Base-by-base conservation (phyloP, 495 filamentous ascomycete species). In the Penicillium angulare region DNA sequence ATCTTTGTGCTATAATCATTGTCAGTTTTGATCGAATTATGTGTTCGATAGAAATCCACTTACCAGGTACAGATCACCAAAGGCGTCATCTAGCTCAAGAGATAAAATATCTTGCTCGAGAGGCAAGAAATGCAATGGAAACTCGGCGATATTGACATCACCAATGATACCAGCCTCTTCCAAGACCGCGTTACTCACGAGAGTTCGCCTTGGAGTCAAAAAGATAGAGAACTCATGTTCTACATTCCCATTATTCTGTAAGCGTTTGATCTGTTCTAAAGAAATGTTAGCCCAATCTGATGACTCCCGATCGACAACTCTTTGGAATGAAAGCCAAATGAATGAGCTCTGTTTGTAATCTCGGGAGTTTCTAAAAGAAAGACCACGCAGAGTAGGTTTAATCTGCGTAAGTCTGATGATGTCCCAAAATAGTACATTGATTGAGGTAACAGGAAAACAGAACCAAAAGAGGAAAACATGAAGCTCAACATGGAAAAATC, bases 161-260 rank as follows among this genome's bases (percentile, higher is more conserved):
- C 95, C 95, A 34, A 96, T 80, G 32, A 97, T 88, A 20, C 93
- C 95, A 18, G 87, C 86, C 60, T 96, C 90, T 69, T 99, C 95
- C 27, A 99, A 72, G 31, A 99, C 85, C 57, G 89, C 85, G 67
- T 97, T 87, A 61, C 88, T 92, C 45, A 97, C 87, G 33, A 95
- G 76, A 9, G 95, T 97, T 43, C 93, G 87, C 49, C 95, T 82
- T 5, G 95, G 93, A 13, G 90, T 84, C 85, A 92, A 96, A 61
- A 97, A 88, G 53, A 97, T 85, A 35, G 87, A 89, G 68, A 97
- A 93, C 61, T 97, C 95, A 79, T 97, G 92, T 49, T 92, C 87
- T 40, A 85, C 85, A 65, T 88, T 87, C 61, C 84, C 86, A 67
- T 88, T 87, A 54, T 85, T 86, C 53, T 92, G 89, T 43, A 97